Evolutionary conservation across 2,329 filamentous ascomycete species (phyloP), one percentile per base, ranked within the genome.

Genomic region (Trichoderma cornu-damae): DNA sequence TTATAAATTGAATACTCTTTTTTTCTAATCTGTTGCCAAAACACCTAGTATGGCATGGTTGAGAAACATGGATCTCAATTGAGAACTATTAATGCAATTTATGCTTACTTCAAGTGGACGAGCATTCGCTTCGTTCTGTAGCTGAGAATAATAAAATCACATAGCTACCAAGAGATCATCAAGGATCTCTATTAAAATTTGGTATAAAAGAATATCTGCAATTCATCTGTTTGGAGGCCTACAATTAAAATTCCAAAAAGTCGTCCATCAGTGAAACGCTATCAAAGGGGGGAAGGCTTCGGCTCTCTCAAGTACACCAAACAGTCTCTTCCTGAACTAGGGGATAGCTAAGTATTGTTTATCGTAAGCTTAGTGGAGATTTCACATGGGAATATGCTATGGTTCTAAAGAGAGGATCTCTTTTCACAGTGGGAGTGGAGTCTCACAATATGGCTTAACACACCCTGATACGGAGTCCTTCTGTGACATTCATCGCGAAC

Each of bases 311-410:
- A 44, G 1, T 53, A 53, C 18, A 35, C 38, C 4, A 30, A 53
- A 35, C 50, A 53, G 2, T 30, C 50, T 6, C 50, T 53, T 37
- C 30, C 50, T 14, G 38, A 53, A 32, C 16, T 53, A 44, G 50
- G 50, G 2, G 50, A 53, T 20, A 53, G 50, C 14, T 30, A 53
- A 12, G 50, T 53, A 3, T 24, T 53, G n/a, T 38, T 47, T 14
- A 47, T 34, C 34, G 44, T 47, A 47, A 47, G 42, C 24, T 47
- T 12, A 34, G 12, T 7, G 16, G 1, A 14, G 26, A 32, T 34
- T n/a, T 24, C 4, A 24, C 22, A 12, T 44, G 40, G 22, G n/a
- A 24, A 28, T 12, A 35, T 0, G 6, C 14, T 2, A n/a, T 7
- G 0, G 14, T 43, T 20, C 38, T 53, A 44, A 44, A 30, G 9